A percentile compares a stretch with the other conserved stretches of the same genome.
phyloP scores from a whole-genome alignment of 495 filamentous ascomycete species.

The Hypoxylon lienhwacheense region DNA sequence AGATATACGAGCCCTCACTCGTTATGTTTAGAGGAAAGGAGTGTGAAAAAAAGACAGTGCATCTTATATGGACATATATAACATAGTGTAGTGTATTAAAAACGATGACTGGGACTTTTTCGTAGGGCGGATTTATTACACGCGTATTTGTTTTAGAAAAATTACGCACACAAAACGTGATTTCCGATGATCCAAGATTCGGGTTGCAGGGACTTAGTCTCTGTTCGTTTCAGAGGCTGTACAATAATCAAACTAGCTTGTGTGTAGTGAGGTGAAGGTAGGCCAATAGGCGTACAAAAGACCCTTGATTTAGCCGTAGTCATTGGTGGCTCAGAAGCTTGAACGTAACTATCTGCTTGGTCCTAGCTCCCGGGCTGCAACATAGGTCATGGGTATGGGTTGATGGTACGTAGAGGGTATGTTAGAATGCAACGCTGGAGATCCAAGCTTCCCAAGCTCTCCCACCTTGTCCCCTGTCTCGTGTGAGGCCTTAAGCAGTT shows the following conservation, averaged over 20 bases:
- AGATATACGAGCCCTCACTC: no score
- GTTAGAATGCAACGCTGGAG: conserved; percentile 28
- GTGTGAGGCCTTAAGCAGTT: conserved; percentile 20
- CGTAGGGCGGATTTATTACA: background rate
- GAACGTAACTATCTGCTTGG: conserved; percentile 23
- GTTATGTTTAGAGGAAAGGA: background rate
- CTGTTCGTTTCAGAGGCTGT: conserved; percentile 29
- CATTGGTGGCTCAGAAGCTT: conserved; percentile 21
- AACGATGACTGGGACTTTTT: conserved; percentile 17
- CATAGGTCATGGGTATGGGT: no score
- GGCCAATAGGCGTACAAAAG: conserved; percentile 31
- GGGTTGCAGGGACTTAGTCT: conserved; percentile 21
- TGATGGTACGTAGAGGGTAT: conserved; percentile 24
- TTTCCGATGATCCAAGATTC: conserved; percentile 31
- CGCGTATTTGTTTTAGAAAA: conserved; percentile 8
- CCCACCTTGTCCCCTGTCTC: conserved; percentile 6
- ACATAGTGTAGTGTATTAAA: conserved; percentile 8
- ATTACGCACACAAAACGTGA: conserved; percentile 19
- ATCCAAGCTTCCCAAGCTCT: conserved; percentile 25
- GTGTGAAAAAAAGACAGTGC: background rate
- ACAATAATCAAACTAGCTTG: conserved; percentile 31
- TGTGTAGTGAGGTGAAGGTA: conserved; percentile 25
- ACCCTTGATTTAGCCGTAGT: conserved; percentile 11
- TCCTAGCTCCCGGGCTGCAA: background rate
- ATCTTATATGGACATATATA: conserved; percentile 8